Conservation (phyloP, 1,284 basidiomycete genomes). For the Ceratobasidium sp. region DNA sequence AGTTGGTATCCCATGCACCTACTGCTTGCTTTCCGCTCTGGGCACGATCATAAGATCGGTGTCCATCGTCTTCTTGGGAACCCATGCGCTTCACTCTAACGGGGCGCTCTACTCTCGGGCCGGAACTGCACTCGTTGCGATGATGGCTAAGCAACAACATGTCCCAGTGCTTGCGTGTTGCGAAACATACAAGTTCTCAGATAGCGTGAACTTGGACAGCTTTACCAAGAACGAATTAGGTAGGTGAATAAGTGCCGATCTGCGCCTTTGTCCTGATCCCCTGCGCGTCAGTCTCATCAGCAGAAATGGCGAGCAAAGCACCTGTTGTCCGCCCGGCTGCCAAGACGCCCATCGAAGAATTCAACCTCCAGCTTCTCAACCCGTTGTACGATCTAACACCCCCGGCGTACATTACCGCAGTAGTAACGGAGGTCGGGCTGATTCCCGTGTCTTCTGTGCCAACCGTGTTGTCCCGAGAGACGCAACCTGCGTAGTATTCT, state of each 20-base stretch:
- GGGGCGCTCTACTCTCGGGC: conserved; percentile 95
- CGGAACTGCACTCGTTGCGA: conserved; percentile 95
- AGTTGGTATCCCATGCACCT: conserved; percentile 88
- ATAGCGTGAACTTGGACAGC: conserved; percentile 92
- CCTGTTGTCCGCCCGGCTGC: conserved; percentile 45
- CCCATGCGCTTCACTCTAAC: conserved; percentile 94
- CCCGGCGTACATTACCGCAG: conserved; percentile 90
- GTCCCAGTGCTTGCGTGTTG: conserved; percentile 97
- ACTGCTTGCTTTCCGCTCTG: conserved; percentile 91
- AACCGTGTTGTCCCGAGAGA: conserved; percentile 56
- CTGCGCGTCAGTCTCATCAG: conserved; percentile 14
- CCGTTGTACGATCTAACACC: conserved; percentile 94
- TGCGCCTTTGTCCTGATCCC: background rate
- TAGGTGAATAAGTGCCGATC: conserved; percentile 56
- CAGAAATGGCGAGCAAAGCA: conserved; percentile 27
- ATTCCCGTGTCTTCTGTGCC: conserved; percentile 80
- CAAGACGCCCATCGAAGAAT: conserved; percentile 57
- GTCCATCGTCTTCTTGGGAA: conserved; percentile 90
- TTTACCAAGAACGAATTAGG: conserved; percentile 97
- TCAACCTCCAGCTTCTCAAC: conserved; percentile 77
- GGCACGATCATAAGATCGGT: conserved; percentile 84
- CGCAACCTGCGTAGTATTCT: conserved; percentile 19
- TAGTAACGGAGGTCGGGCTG: conserved; percentile 94
- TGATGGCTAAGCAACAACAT: conserved; percentile 92
- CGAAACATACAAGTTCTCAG: conserved; percentile 99